phyloP scores from a whole-genome alignment of 108 stramenopile species.

The Nitzschia palea region DNA sequence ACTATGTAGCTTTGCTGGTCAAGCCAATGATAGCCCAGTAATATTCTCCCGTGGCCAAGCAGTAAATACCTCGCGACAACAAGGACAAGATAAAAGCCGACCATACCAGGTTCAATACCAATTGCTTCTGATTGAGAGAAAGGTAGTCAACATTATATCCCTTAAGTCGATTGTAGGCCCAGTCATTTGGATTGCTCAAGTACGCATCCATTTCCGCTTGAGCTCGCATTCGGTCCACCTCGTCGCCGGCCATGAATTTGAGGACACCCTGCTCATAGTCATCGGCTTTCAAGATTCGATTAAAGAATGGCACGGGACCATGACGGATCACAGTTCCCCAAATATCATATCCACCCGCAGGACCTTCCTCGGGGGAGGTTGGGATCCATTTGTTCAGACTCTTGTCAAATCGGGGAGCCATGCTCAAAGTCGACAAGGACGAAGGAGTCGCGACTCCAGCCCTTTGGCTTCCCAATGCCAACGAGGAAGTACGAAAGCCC shows the following conservation, averaged over 20 bases:
- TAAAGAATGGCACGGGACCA: constrained; percentile 63
- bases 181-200: constrained; percentile 62
- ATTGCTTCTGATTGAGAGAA: constrained; percentile 21
- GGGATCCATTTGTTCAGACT: background rate
- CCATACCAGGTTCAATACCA: constrained; percentile 40
- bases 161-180: constrained; percentile 37
- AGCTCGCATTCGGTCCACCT: constrained; percentile 48
- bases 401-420: constrained; percentile 10
- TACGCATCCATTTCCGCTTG: constrained; percentile 80
- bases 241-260: constrained; percentile 67
- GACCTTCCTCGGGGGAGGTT: constrained; percentile 10
- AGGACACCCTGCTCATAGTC: constrained; percentile 70
- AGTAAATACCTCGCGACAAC: constrained; percentile 19
- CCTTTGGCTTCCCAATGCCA: background rate
- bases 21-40: constrained; percentile 25
- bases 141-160: constrained; percentile 38
- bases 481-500: too few relatives aligned
- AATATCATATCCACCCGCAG: constrained; percentile 53
- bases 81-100: constrained; percentile 22
- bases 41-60: constrained; percentile 20
- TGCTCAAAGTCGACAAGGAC: background rate
- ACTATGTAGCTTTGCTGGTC: constrained; percentile 14
- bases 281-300: constrained; percentile 53
- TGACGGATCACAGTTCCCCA: constrained; percentile 54
- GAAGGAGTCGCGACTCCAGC: background rate